Conservation (phyloP, 805 yeast species). For the Saturnispora quitensis region DNA sequence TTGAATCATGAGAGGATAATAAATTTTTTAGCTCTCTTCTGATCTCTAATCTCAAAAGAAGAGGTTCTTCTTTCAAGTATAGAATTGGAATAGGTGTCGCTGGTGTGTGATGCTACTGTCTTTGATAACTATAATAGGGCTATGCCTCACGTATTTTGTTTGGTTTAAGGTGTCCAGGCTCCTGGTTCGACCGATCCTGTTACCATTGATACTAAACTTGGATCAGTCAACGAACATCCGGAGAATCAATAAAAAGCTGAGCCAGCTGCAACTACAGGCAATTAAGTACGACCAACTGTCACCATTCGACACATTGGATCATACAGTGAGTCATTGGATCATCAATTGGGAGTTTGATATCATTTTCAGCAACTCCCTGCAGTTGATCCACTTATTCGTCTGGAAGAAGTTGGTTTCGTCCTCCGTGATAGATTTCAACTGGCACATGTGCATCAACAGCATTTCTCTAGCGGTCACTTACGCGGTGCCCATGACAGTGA, state of each 20-base stretch:
- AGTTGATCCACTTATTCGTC: neutral
- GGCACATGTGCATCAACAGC: neutral
- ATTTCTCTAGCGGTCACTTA: neutral
- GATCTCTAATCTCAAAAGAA: neutral
- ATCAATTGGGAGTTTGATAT: neutral
- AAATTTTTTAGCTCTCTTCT: neutral
- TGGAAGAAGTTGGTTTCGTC: neutral
- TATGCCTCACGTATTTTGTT: neutral
- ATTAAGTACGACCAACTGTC: neutral
- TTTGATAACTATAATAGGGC: neutral
- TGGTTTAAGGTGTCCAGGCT: neutral
- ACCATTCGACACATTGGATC: neutral
- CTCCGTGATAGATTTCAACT: neutral
- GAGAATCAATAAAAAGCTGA: neutral
- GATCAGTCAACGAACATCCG: neutral
- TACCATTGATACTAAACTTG: neutral
- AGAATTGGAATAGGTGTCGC: neutral
- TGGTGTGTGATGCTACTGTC: neutral
- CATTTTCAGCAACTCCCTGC: conserved; percentile 2
- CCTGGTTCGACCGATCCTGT: neutral
- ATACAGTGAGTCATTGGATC: neutral
- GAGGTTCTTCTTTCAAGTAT: neutral
- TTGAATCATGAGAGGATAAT: neutral
- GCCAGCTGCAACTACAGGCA: neutral
- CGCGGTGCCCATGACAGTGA: neutral